Conservation (phyloP, 345 rosid genomes). For the Salix koriyanagi region DNA sequence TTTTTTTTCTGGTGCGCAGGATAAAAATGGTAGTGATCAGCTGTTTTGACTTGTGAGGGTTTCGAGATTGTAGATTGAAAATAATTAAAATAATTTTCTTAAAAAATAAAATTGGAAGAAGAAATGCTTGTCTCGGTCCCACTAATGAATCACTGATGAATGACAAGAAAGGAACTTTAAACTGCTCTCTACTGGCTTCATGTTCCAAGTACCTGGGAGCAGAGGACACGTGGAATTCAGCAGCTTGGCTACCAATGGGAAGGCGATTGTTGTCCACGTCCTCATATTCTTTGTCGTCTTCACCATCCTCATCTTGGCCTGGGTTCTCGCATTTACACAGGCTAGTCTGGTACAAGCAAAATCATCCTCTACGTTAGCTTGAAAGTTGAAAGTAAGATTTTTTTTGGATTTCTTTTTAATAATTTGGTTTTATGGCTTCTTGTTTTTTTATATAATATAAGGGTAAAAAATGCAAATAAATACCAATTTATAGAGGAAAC, state of each 20-base stretch:
- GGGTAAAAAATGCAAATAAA: too few relatives aligned
- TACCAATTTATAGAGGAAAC: too few relatives aligned
- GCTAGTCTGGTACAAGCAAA: conserved; percentile 6
- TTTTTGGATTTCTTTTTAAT: background rate
- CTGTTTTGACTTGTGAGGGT: too few relatives aligned
- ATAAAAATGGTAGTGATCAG: background rate
- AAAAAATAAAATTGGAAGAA: too few relatives aligned
- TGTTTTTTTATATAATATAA: too few relatives aligned
- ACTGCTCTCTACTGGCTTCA: conserved; percentile 47
- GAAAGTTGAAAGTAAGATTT: too few relatives aligned
- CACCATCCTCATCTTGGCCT: conserved; percentile 41
- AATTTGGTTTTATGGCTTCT: too few relatives aligned
- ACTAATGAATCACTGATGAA: too few relatives aligned
- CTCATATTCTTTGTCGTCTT: conserved; percentile 39
- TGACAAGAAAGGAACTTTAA: conserved; percentile 20
- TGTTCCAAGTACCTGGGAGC: conserved; percentile 51
- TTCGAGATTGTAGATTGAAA: too few relatives aligned
- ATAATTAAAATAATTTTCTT: too few relatives aligned
- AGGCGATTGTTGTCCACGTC: conserved; percentile 46
- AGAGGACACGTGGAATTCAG: conserved; percentile 35
- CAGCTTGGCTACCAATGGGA: conserved; percentile 42
- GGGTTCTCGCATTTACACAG: conserved; percentile 34
- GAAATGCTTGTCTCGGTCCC: too few relatives aligned
- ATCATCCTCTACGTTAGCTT: background rate
- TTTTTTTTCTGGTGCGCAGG: background rate